Percentiles rank a stretch among this genome's conserved stretches.
Evolutionary conservation across 2,329 filamentous ascomycete genomes (phyloP).

Genomic region (Thermomyces lanuginosus): DNA sequence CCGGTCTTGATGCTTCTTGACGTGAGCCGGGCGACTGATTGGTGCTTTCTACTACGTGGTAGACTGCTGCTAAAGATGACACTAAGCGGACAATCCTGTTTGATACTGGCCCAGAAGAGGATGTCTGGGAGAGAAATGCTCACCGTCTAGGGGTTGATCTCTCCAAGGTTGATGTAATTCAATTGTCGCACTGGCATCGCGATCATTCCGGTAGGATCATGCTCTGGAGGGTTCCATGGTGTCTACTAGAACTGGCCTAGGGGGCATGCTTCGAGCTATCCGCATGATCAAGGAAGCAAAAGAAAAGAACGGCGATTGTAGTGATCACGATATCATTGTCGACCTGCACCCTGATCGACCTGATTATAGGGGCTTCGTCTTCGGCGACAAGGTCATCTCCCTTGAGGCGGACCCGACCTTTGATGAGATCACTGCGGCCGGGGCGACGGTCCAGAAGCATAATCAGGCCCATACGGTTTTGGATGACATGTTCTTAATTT

Average conservation of each 20-base stretch:
- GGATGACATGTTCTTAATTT: conserved; percentile 37
- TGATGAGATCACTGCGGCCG: conserved; percentile 30
- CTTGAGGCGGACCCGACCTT: conserved; percentile 39
- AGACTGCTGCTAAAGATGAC: conserved; percentile 33
- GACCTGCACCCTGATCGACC: conserved; percentile 40
- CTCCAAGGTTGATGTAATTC: conserved; percentile 30
- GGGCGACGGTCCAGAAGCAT: conserved; percentile 25
- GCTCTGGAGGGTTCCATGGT: not conserved
- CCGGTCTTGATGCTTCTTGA: no score
- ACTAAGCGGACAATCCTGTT: conserved; percentile 35
- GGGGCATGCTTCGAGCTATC: conserved; percentile 36
- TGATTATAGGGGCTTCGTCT: conserved; percentile 33
- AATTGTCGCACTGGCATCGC: conserved; percentile 40
- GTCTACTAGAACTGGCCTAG: conserved; percentile 9
- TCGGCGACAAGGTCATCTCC: conserved; percentile 28
- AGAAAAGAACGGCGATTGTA: no score
- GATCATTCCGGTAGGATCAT: conserved; percentile 34
- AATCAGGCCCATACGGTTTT: conserved; percentile 30
- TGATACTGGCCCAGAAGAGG: conserved; percentile 38
- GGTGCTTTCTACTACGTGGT: no score
- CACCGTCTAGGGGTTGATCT: conserved; percentile 29
- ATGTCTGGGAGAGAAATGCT: conserved; percentile 35
- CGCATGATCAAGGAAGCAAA: conserved; percentile 31
- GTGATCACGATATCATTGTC: no score
- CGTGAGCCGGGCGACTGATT: no score